These are phyloP conservation scores for Agrocybe praecox DNA, from an alignment of 768 basidiomycete genomes.

Conservation along the genomic window DNA sequence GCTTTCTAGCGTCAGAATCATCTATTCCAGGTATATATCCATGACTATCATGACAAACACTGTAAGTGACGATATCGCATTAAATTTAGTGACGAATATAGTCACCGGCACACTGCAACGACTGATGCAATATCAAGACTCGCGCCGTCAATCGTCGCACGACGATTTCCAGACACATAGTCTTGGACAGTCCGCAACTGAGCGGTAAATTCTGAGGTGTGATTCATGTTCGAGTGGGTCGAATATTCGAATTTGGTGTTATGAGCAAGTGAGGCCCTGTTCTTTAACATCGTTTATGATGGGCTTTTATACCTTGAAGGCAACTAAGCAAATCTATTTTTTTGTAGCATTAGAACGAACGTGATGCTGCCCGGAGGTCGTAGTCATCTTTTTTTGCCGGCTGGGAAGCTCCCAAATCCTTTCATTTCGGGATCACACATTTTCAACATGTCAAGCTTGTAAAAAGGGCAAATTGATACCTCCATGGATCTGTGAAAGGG, in stretches of 20 bases:
- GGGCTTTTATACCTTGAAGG: too few relatives aligned
- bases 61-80: not conserved
- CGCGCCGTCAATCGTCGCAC: slow-evolving; percentile 2
- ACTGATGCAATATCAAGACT: slow-evolving; percentile 5
- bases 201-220: not conserved
- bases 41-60: not conserved
- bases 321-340: too few relatives aligned
- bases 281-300: not conserved
- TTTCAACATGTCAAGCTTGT: too few relatives aligned
- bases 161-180: not conserved
- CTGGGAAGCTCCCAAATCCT: too few relatives aligned
- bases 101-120: slow-evolving; percentile 4
- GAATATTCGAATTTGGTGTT: not conserved
- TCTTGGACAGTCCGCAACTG: slow-evolving; percentile 3
- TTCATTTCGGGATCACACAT: too few relatives aligned
- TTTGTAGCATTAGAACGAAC: too few relatives aligned
- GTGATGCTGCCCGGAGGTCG: too few relatives aligned
- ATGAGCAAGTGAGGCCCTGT: not conserved
- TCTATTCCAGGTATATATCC: not conserved
- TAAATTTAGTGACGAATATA: not conserved
- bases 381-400: too few relatives aligned
- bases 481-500: too few relatives aligned
- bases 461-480: too few relatives aligned
- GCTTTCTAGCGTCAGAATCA: slow-evolving; percentile 4
- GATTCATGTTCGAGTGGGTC: not conserved